Conservation (phyloP, 1,284 basidiomycete species). For the Moniliophthora roreri region DNA sequence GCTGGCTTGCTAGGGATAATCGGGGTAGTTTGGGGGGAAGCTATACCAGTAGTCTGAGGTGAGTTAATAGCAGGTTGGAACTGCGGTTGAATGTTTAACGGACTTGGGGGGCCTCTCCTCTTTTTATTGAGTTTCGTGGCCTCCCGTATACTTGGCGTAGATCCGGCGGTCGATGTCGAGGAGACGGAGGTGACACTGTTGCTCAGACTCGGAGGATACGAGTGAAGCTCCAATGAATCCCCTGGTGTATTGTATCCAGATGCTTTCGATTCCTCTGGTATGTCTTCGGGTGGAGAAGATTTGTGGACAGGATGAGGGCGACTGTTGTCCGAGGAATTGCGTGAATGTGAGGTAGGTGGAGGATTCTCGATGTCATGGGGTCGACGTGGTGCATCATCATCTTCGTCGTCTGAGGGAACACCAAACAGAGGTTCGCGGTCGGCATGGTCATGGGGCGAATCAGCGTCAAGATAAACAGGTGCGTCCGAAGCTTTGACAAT, state of each 20-base stretch:
- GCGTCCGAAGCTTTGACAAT: constrained; percentile 72
- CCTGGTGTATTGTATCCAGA: constrained; percentile 27
- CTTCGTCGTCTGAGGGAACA: constrained; percentile 52
- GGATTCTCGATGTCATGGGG: constrained; percentile 48
- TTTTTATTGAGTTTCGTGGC: constrained; percentile 36
- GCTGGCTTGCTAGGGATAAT: constrained; percentile 12
- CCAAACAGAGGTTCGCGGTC: constrained; percentile 62
- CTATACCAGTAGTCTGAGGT: constrained; percentile 14
- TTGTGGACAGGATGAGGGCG: constrained; percentile 29
- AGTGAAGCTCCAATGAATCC: constrained; percentile 40
- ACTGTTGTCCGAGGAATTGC: constrained; percentile 26
- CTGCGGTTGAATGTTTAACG: constrained; percentile 33
- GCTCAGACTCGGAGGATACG: constrained; percentile 59
- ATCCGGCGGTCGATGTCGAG: constrained; percentile 27
- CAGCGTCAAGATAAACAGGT: constrained; percentile 33
- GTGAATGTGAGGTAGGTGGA: constrained; percentile 32
- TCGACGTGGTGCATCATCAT: constrained; percentile 36
- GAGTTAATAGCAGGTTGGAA: constrained; percentile 34
- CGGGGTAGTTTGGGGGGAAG: constrained; percentile 8
- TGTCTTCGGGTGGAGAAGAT: constrained; percentile 23
- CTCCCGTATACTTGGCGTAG: constrained; percentile 25
- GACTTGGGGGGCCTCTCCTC: constrained; percentile 41
- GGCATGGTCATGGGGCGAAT: constrained; percentile 34
- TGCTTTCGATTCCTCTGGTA: constrained; percentile 33
- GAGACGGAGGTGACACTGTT: constrained; percentile 37